phyloP scores from a whole-genome alignment of 768 basidiomycete genomes.

The Russula brevipes region DNA sequence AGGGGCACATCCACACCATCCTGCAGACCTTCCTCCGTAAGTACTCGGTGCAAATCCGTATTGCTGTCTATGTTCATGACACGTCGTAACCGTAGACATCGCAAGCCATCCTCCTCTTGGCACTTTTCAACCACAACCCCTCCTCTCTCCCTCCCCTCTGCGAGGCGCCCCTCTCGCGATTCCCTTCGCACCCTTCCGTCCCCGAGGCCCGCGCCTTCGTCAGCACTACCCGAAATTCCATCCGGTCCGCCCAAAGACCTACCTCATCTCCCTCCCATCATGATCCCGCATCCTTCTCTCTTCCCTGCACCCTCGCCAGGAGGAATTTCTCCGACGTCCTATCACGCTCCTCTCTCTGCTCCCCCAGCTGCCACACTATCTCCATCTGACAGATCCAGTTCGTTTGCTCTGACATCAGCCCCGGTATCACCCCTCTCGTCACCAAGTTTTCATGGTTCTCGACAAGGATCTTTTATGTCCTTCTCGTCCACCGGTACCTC shows the following conservation, averaged over 20 bases:
- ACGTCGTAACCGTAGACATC: neutral
- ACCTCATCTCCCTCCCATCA: conserved; percentile 12
- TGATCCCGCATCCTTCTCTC: conserved; percentile 14
- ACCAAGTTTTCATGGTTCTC: conserved; percentile 29
- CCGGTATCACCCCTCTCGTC: conserved; percentile 14
- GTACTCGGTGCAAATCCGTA: neutral
- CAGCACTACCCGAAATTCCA: conserved; percentile 46
- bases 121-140: neutral
- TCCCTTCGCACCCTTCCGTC: conserved; percentile 50
- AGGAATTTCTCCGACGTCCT: neutral
- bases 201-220: conserved; percentile 54
- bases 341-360: conserved; percentile 7
- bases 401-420: neutral
- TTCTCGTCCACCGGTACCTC: conserved; percentile 21
- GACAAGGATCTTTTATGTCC: conserved; percentile 20
- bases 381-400: neutral
- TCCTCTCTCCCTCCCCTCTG: conserved; percentile 15
- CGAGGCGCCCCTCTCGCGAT: conserved; percentile 37
- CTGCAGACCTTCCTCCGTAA: neutral
- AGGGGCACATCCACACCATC: conserved; percentile 11
- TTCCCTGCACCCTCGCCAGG: neutral
- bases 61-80: neutral
- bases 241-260: conserved; percentile 7
- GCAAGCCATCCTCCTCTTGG: conserved; percentile 22
- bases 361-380: neutral